Conservation (phyloP, 2,329 filamentous ascomycete genomes). For the Tolypocladium tropicale region DNA sequence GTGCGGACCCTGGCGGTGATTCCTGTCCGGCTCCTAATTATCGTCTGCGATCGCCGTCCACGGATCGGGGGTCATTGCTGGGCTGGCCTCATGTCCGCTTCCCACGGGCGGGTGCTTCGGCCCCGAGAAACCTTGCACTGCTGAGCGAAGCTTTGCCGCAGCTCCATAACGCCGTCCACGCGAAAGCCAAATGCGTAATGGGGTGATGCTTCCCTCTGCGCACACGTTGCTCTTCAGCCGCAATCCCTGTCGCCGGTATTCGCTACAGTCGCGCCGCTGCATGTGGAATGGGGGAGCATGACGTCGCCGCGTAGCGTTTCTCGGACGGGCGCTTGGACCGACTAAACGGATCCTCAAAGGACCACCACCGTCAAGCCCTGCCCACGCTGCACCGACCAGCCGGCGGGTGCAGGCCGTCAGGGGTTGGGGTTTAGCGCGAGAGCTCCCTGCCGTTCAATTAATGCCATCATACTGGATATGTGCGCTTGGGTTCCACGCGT, state of each 20-base stretch:
- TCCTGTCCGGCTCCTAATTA: too few species aligned
- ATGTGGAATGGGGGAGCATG: background rate
- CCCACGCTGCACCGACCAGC: background rate
- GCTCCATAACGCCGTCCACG: background rate
- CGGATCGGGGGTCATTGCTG: too few species aligned
- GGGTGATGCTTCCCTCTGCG: background rate
- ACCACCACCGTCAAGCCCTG: background rate
- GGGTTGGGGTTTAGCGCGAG: background rate
- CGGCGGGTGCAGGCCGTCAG: background rate
- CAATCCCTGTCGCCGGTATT: background rate
- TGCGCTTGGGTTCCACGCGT: background rate
- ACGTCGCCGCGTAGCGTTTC: background rate
- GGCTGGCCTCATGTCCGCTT: too few species aligned
- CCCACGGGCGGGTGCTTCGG: background rate
- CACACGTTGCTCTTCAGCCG: background rate
- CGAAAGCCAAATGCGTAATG: background rate
- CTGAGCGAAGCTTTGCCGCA: background rate
- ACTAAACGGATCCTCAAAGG: background rate
- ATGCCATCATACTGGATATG: background rate
- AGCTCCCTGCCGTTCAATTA: background rate
- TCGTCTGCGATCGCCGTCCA: background rate
- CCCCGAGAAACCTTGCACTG: background rate
- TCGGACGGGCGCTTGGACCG: background rate
- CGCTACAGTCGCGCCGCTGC: background rate
- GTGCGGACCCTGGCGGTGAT: too few species aligned